phyloP scores from a whole-genome alignment of 176 grass and related monocot genomes.

The Rhynchospora tenuis region DNA sequence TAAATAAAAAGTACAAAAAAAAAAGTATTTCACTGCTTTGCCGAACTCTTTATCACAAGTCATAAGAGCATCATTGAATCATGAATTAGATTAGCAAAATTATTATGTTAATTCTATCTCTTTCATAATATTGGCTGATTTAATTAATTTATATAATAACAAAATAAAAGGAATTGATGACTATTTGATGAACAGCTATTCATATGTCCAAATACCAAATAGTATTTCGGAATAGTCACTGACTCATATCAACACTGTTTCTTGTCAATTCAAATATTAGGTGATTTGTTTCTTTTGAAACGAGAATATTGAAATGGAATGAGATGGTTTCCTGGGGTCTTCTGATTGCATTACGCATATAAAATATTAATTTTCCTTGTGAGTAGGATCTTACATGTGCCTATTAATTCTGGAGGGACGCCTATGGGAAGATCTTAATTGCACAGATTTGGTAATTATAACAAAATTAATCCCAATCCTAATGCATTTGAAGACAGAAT shows the following conservation, averaged over 20 bases:
- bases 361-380: not conserved
- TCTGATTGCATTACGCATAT: not conserved
- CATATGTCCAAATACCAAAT: too few relatives aligned
- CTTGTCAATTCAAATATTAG: not conserved
- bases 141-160: too few relatives aligned
- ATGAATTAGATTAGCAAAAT: too few relatives aligned
- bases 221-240: too few relatives aligned
- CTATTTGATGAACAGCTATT: too few relatives aligned
- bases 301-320: not conserved
- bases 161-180: too few relatives aligned
- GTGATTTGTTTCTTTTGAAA: not conserved
- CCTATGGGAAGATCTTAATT: not conserved
- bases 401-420: not conserved
- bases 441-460: not conserved
- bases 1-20: too few relatives aligned
- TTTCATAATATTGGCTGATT: too few relatives aligned
- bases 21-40: too few relatives aligned
- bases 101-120: too few relatives aligned
- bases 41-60: not conserved
- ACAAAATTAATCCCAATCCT: not conserved
- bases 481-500: not conserved
- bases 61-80: not conserved
- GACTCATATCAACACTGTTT: too few relatives aligned
- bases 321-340: not conserved
- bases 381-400: not conserved